A percentile compares a stretch with the other conserved stretches of the same genome.
Evolutionary conservation across 2,329 filamentous ascomycete species (phyloP).

Genomic region (Cercospora brassicicola): DNA sequence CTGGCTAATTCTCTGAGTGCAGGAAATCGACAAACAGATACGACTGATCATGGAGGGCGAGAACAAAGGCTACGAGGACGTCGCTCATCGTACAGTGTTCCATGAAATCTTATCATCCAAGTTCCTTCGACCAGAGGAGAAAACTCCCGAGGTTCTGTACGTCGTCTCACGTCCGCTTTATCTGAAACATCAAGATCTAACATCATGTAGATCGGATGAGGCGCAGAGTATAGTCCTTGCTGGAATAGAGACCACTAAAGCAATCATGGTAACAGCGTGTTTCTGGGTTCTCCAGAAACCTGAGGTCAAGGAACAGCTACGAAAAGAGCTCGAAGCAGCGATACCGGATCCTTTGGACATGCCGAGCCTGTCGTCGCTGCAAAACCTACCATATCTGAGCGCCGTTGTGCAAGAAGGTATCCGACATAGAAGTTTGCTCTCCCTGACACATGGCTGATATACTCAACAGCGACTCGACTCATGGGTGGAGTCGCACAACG

Average conservation of each 20-base stretch:
- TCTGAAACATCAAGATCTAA: neutral
- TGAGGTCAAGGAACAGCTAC: constrained; percentile 39
- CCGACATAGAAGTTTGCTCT: neutral
- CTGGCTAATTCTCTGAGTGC: neutral
- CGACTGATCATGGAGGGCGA: neutral
- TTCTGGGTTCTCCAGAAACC: constrained; percentile 45
- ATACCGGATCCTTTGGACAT: constrained; percentile 18
- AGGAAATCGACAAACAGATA: constrained; percentile 2
- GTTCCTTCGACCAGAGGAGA: constrained; percentile 7
- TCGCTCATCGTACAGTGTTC: neutral
- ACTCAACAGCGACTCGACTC: constrained; percentile 24
- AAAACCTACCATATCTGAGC: neutral
- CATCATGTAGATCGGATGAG: neutral
- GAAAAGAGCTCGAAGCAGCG: constrained; percentile 39
- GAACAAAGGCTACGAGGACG: neutral
- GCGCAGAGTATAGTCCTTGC: constrained; percentile 28
- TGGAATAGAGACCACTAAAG: constrained; percentile 49
- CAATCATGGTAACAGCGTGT: constrained; percentile 44
- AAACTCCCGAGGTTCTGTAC: neutral
- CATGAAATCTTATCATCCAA: constrained; percentile 7
- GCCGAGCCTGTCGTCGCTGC: neutral
- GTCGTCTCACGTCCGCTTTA: neutral
- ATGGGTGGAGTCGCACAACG: constrained; percentile 24
- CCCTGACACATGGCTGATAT: constrained; percentile 13
- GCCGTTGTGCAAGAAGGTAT: constrained; percentile 1